Evolutionary conservation across 176 grass and related monocot genomes (phyloP).

Genomic region (Oryza meridionalis): DNA sequence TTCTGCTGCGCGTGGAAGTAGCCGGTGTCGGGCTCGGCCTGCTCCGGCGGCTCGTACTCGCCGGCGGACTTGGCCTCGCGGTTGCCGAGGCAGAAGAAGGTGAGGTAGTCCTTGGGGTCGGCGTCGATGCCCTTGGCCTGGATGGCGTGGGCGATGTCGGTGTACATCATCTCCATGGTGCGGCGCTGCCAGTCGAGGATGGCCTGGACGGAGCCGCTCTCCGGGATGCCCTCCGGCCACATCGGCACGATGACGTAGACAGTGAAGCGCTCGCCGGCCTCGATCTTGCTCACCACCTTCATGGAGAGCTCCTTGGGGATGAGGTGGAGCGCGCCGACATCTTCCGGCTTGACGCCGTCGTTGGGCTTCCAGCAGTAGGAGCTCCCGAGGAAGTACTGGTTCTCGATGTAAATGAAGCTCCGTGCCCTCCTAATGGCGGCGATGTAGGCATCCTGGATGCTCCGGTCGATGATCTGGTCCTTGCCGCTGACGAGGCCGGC

Average conservation of each 20-base stretch:
- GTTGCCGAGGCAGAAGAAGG: constrained; percentile 92
- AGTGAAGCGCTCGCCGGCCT: constrained; percentile 74
- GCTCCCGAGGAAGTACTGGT: constrained; percentile 84
- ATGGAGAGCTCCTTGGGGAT: constrained; percentile 93
- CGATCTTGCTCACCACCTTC: constrained; percentile 85
- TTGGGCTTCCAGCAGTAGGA: constrained; percentile 73
- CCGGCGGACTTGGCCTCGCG: constrained; percentile 64
- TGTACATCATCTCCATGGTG: constrained; percentile 98
- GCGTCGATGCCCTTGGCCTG: constrained; percentile 68
- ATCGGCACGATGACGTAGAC: constrained; percentile 88
- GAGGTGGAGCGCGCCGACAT: constrained; percentile 79
- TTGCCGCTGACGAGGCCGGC: constrained; percentile 78
- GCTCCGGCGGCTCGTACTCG: constrained; percentile 69
- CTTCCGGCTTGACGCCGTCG: constrained; percentile 64
- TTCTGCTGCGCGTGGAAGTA: constrained; percentile 78
- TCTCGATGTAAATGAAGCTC: constrained; percentile 86
- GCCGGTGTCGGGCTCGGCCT: constrained; percentile 60
- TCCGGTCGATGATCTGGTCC: constrained; percentile 81
- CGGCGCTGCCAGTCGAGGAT: constrained; percentile 89
- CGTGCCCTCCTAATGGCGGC: constrained; percentile 63
- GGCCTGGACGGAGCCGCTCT: constrained; percentile 86
- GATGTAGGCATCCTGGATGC: constrained; percentile 89
- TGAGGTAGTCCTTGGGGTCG: constrained; percentile 80
- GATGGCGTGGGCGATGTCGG: constrained; percentile 73
- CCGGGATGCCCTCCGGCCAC: constrained; percentile 96